Evolutionary conservation across 2,329 filamentous ascomycete species (phyloP).

Genomic region (Thermothelomyces thermophilus): DNA sequence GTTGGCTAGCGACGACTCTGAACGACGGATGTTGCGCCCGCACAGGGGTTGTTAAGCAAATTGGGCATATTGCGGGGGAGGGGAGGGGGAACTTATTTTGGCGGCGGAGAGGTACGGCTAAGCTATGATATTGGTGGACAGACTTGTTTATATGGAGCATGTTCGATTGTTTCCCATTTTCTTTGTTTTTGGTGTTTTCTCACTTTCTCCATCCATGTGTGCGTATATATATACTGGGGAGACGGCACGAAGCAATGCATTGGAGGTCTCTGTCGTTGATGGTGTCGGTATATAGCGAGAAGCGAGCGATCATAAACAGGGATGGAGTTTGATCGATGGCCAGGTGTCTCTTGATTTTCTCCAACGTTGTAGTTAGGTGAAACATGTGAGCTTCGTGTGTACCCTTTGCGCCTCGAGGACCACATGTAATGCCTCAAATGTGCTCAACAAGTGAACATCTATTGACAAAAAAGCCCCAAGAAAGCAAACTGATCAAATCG

Average conservation of each 20-base stretch:
- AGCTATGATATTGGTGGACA: slow-evolving; percentile 1
- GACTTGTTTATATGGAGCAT: slow-evolving; percentile 2
- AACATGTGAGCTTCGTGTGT: too few species aligned
- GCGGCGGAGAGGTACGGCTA: neutral
- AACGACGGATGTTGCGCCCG: too few species aligned
- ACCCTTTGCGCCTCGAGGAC: too few species aligned
- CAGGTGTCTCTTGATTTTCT: too few species aligned
- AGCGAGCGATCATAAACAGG: slow-evolving; percentile 8
- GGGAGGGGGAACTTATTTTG: neutral
- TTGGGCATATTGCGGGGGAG: neutral
- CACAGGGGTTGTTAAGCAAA: neutral
- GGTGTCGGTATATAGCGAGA: slow-evolving; percentile 6
- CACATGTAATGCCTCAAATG: too few species aligned
- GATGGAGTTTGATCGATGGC: slow-evolving; percentile 8
- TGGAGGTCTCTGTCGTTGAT: neutral
- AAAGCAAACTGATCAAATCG: too few species aligned
- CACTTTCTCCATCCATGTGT: neutral
- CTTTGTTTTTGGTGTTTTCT: neutral
- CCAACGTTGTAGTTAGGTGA: too few species aligned
- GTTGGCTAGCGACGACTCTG: neutral
- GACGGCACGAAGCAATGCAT: neutral
- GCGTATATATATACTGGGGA: slow-evolving; percentile 12
- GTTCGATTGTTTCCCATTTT: neutral
- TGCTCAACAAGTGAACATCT: too few species aligned
- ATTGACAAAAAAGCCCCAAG: too few species aligned